phyloP scores from a whole-genome alignment of 2,329 filamentous ascomycete species.

The Ceratocystis eucalypticola region DNA sequence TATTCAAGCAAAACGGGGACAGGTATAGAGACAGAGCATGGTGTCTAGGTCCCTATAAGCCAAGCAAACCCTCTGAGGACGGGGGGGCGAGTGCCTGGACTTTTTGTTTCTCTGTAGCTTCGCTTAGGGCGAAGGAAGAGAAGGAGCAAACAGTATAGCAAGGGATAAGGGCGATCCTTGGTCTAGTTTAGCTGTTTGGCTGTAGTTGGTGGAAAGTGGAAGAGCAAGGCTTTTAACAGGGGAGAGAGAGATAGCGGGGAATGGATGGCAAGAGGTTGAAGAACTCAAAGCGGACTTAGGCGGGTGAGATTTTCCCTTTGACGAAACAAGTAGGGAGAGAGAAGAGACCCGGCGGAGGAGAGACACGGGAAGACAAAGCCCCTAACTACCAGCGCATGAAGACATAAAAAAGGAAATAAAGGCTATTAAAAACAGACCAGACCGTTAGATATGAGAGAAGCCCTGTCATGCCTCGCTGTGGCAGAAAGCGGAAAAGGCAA shows the following conservation, averaged over 20 bases:
- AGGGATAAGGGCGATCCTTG: background rate
- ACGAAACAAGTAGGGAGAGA: background rate
- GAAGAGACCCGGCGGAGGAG: background rate
- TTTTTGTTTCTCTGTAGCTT: slow-evolving; percentile 7
- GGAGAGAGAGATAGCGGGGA: background rate
- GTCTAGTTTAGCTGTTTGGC: too few relatives aligned
- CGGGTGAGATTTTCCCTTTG: too few relatives aligned
- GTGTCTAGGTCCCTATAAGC: too few relatives aligned
- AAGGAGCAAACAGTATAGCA: slow-evolving; percentile 10
- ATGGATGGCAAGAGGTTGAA: too few relatives aligned
- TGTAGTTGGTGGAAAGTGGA: slow-evolving; percentile 7
- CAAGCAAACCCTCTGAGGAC: background rate
- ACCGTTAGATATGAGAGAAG: too few relatives aligned
- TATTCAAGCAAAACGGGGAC: background rate
- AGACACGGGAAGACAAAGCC: too few relatives aligned
- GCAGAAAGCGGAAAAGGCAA: too few relatives aligned
- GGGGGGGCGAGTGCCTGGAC: background rate
- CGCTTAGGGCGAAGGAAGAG: slow-evolving; percentile 10
- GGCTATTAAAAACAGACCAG: too few relatives aligned
- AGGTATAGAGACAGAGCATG: background rate
- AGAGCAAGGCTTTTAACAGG: background rate
- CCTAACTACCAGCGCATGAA: too few relatives aligned
- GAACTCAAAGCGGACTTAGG: too few relatives aligned
- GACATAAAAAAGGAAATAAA: too few relatives aligned
- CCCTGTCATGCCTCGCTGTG: too few relatives aligned